A percentile compares a stretch with the other conserved stretches of the same genome.
Conservation (phyloP, 2,329 filamentous ascomycete species). For the Lojkania enalia region DNA sequence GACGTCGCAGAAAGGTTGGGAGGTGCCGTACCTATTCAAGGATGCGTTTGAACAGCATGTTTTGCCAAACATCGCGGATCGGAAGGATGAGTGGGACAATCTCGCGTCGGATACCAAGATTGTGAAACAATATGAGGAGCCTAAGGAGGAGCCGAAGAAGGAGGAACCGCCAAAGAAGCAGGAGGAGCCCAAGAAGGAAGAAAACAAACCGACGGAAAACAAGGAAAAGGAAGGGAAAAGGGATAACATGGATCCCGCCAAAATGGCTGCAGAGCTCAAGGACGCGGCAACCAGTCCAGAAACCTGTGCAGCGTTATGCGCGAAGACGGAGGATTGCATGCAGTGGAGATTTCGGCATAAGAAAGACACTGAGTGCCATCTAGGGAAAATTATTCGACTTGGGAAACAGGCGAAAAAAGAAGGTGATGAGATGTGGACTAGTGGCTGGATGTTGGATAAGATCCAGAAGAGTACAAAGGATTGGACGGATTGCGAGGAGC, state of each 20-base stretch:
- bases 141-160: slow-evolving; percentile 14
- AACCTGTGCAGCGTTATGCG: slow-evolving; percentile 34
- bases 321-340: slow-evolving; percentile 35
- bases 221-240: too few species aligned
- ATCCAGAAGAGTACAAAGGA: slow-evolving; percentile 22
- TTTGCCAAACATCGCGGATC: slow-evolving; percentile 30
- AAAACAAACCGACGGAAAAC: slow-evolving; percentile 8
- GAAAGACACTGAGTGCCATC: slow-evolving; percentile 27
- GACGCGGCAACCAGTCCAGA: slow-evolving; percentile 28
- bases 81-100: slow-evolving; percentile 43
- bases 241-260: slow-evolving; percentile 20
- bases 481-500: slow-evolving; percentile 13
- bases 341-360: slow-evolving; percentile 43
- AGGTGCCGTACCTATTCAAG: slow-evolving; percentile 36
- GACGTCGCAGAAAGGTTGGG: slow-evolving; percentile 36
- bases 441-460: slow-evolving; percentile 43
- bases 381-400: slow-evolving; percentile 36
- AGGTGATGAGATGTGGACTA: slow-evolving; percentile 29
- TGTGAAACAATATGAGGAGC: slow-evolving; percentile 7
- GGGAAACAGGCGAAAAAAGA: slow-evolving; percentile 21
- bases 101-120: slow-evolving; percentile 29
- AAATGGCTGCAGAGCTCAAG: slow-evolving; percentile 20
- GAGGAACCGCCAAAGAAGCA: slow-evolving; percentile 6
- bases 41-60: slow-evolving; percentile 40
- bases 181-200: slow-evolving; percentile 12